Conservation (phyloP, 2,329 filamentous ascomycete genomes). For the Domatiomyces globalis region DNA sequence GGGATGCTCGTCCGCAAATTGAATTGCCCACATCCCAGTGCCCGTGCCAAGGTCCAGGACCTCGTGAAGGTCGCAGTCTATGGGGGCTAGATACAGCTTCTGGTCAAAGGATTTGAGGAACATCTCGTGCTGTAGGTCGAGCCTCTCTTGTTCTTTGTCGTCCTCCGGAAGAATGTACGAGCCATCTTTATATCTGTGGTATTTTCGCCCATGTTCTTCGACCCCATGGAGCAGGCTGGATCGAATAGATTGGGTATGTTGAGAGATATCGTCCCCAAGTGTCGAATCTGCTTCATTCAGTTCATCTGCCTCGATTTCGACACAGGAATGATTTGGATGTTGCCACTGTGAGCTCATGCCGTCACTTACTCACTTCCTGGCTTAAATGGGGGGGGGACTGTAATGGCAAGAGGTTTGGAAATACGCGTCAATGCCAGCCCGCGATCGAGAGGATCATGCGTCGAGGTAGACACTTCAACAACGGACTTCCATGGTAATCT, state of each 20-base stretch:
- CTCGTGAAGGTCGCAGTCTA: not conserved
- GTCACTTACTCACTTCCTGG: too few species aligned
- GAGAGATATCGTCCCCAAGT: slow-evolving; percentile 3
- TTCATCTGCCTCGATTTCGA: slow-evolving; percentile 2
- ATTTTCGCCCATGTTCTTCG: slow-evolving; percentile 19
- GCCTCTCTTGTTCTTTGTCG: slow-evolving; percentile 26
- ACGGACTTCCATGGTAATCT: too few species aligned
- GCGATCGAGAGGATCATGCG: too few species aligned
- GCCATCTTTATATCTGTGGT: slow-evolving; percentile 9
- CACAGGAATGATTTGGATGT: too few species aligned
- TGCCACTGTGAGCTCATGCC: too few species aligned
- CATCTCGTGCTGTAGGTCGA: slow-evolving; percentile 29
- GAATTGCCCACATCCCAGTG: slow-evolving; percentile 13
- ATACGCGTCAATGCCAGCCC: too few species aligned
- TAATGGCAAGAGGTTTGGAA: too few species aligned
- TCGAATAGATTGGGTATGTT: slow-evolving; percentile 3
- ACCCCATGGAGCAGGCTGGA: slow-evolving; percentile 2
- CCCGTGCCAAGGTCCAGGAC: slow-evolving; percentile 11
- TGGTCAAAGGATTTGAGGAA: slow-evolving; percentile 18
- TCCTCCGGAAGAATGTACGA: slow-evolving; percentile 23
- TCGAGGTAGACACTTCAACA: too few species aligned
- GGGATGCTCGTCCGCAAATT: slow-evolving; percentile 18
- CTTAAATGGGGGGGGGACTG: too few species aligned
- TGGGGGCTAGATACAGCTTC: slow-evolving; percentile 4
- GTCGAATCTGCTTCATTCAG: slow-evolving; percentile 4